phyloP scores from a whole-genome alignment of 1,284 basidiomycete genomes.

The Tilletia caries region DNA sequence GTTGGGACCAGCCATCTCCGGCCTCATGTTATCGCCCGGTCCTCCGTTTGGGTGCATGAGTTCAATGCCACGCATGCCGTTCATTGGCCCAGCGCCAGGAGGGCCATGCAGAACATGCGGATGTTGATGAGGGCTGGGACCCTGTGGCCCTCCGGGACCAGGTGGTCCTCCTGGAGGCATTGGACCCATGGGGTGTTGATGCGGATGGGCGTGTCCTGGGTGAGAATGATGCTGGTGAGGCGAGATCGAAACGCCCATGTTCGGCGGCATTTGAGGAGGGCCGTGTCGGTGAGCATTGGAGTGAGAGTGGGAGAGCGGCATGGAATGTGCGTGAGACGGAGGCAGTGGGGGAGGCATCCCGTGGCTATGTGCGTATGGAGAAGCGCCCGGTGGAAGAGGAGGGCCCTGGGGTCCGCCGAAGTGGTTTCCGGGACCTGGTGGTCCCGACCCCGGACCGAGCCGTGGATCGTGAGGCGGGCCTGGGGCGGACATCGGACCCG shows the following conservation, averaged over 20 bases:
- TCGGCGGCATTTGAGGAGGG: neutral
- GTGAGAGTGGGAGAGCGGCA: neutral
- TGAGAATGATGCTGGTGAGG: conserved; percentile 11
- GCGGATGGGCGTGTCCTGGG: neutral
- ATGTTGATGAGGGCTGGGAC: conserved; percentile 8
- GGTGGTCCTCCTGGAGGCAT: conserved; percentile 3
- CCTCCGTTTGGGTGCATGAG: neutral
- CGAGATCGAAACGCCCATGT: conserved; percentile 4
- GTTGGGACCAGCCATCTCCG: neutral
- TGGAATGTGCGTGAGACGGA: neutral
- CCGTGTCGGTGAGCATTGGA: neutral
- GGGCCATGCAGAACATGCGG: conserved; percentile 3
- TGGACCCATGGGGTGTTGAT: conserved; percentile 3
- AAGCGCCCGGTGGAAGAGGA: neutral
- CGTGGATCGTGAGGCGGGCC: neutral
- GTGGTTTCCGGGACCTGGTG: neutral
- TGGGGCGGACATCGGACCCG: neutral
- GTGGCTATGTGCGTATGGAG: conserved; percentile 3
- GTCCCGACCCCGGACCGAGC: neutral
- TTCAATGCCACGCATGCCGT: neutral
- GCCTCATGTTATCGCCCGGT: neutral
- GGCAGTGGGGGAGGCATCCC: conserved; percentile 3
- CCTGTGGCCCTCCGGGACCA: conserved; percentile 1
- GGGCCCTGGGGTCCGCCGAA: neutral
- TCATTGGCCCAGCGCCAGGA: neutral